Conservation (phyloP, 2,329 filamentous ascomycete species). For the Onygenales sp. region DNA sequence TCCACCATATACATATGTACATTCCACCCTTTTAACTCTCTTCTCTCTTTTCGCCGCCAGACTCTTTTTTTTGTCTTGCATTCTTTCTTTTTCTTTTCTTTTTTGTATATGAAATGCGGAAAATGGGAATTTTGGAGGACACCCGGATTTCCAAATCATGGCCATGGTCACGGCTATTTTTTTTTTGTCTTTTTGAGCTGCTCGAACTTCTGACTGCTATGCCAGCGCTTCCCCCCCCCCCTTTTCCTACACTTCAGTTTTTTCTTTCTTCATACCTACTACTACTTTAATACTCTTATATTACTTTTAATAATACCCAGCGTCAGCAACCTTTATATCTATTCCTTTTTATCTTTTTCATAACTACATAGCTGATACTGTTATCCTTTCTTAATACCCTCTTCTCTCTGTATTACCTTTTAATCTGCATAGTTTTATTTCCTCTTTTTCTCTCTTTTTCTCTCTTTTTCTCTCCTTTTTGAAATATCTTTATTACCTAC, state of each 20-base stretch:
- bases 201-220: not conserved
- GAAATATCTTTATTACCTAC: not conserved
- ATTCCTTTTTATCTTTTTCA: not conserved
- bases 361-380: not conserved
- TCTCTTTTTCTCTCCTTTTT: not conserved
- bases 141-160: not conserved
- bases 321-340: no score
- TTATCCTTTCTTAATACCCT: not conserved
- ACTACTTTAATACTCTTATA: no score
- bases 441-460: not conserved
- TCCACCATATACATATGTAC: not conserved
- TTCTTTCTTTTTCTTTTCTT: not conserved
- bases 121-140: not conserved
- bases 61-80: not conserved
- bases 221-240: not conserved
- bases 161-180: not conserved
- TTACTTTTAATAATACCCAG: no score
- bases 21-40: not conserved
- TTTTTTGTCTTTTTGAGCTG: not conserved
- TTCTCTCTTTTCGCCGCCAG: not conserved
- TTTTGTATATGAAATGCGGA: slow-evolving; percentile 1
- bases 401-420: not conserved
- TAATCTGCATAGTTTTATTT: not conserved
- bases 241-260: slow-evolving; percentile 10
- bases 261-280: slow-evolving; percentile 17